phyloP scores from a whole-genome alignment of 225 moss, liverwort and hornwort species.

The Pseudoscleropodium purum region DNA sequence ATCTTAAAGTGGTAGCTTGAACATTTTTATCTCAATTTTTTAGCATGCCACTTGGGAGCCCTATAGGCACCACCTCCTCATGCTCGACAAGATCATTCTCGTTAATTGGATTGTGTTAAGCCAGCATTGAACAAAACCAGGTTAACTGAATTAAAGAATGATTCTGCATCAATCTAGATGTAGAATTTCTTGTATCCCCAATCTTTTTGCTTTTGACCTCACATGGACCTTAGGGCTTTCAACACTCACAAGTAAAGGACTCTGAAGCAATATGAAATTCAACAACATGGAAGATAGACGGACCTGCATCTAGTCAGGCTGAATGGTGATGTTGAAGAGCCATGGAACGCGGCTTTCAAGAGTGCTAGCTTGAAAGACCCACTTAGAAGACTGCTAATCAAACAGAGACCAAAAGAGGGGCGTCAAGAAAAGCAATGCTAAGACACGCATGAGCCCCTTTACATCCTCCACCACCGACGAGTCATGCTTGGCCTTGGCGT shows the following conservation, averaged over 20 bases:
- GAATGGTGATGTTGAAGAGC: conserved; percentile 53
- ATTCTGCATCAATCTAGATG: background rate
- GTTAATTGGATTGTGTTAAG: no score
- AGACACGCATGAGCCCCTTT: conserved; percentile 62
- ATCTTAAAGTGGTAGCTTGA: background rate
- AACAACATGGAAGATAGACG: background rate
- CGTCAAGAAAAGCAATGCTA: conserved; percentile 64
- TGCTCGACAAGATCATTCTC: background rate
- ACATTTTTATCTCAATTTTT: background rate
- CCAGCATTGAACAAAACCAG: no score
- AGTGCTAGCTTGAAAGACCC: conserved; percentile 74
- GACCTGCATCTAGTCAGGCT: conserved; percentile 89
- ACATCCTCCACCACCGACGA: conserved; percentile 61
- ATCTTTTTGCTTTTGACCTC: background rate
- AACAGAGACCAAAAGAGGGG: conserved; percentile 82
- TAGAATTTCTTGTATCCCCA: background rate
- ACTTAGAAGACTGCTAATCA: conserved; percentile 86
- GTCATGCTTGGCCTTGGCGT: conserved; percentile 61
- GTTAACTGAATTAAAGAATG: background rate
- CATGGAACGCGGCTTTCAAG: conserved; percentile 51
- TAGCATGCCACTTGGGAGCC: background rate
- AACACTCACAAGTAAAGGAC: background rate
- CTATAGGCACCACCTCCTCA: background rate
- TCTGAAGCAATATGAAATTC: background rate
- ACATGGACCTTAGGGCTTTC: background rate